Base-by-base conservation (phyloP, 352 stramenopile species). In the Globisporangium nunn region DNA sequence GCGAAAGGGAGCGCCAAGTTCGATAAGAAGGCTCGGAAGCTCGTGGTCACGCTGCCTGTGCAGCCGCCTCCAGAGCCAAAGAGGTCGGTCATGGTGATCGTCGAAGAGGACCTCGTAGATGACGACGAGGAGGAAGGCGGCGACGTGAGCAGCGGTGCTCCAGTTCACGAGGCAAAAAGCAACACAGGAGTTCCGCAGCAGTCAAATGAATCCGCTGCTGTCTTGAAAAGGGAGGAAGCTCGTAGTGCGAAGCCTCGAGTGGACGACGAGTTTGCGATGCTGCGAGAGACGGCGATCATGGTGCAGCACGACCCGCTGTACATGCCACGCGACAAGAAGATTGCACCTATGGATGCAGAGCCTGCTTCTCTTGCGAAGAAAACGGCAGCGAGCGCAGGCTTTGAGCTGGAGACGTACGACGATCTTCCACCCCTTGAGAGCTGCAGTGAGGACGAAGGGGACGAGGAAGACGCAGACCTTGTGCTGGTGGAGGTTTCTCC, bases 21-120 rank as follows among this genome's bases (percentile, higher is more conserved):
- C 62, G 85, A 96, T 52, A 94, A 94, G 55, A 85, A 82, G 39
- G 70, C 59, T 4, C 71, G 75, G 14, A 78, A 85, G 30, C 58
- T 96, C 1, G 59, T 89, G 3, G 78, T 96, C 12, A 93, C 85
- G 33, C 62, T 96, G 44, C 85, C 85, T 0, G 83, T 96, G 31
- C 70, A 85, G 17, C 75, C 84, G 4, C 82, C 77, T 7, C 50
- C 71, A 3, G 64, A 63, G 10, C 63, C 57, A 8, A 66, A 68
- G 41, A 52, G 60, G 14, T 61, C 66, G 50, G 58, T 57, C 0
- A 51, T 73, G 11, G 66, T 64, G 15, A 52, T 84, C 47, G 53
- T 67, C 50, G 69, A 82, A 44, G 33, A 78, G 28, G 67, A 85
- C 35, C 67, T 83, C 4, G 66, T 75, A 0, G 66, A 67, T 8